phyloP scores from a whole-genome alignment of 768 basidiomycete genomes.

The Calocera viscosa region DNA sequence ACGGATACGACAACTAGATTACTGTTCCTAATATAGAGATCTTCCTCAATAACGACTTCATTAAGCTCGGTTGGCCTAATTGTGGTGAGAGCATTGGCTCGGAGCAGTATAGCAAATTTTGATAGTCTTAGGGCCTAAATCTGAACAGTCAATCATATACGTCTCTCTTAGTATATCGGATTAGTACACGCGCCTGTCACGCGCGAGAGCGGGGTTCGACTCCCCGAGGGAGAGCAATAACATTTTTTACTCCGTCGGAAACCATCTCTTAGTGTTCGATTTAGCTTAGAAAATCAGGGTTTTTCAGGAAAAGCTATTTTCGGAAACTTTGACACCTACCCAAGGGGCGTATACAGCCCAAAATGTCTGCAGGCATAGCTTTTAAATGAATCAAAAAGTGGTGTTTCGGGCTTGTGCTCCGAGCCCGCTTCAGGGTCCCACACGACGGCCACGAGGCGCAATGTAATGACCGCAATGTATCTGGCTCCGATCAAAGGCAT shows the following conservation, averaged over 20 bases:
- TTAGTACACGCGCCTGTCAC: not conserved
- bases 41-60: not conserved
- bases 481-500: not conserved
- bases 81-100: not conserved
- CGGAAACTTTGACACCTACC: no score
- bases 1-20: not conserved
- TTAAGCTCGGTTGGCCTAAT: not conserved
- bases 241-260: not conserved
- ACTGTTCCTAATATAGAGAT: not conserved
- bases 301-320: no score
- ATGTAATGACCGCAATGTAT: conserved; percentile 4
- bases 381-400: no score
- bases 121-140: not conserved
- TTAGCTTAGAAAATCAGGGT: no score
- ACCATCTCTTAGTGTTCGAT: no score
- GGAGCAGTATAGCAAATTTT: not conserved
- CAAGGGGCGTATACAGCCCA: no score
- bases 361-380: no score
- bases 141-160: not conserved
- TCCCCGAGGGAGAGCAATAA: conserved; percentile 6
- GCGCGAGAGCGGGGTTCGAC: conserved; percentile 1
- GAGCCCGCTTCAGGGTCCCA: no score
- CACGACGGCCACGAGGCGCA: no score
- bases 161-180: not conserved
- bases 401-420: no score